Base-by-base conservation (phyloP, 768 basidiomycete genomes). In the Lanmaoa rubissima region DNA sequence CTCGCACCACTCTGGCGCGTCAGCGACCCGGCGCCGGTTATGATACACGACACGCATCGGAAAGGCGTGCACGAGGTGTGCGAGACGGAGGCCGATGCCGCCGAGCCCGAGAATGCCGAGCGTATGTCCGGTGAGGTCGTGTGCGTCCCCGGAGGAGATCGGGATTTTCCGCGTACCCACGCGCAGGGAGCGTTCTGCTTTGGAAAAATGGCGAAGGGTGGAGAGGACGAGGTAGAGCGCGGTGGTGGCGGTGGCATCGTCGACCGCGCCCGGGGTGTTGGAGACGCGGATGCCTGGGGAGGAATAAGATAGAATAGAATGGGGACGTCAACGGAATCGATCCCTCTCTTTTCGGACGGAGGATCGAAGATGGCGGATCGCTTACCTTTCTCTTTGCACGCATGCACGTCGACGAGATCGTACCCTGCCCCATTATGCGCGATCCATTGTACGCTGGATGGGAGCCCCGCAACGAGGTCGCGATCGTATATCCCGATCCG, bases 1-100 rank as follows among this genome's bases (percentile, higher is more conserved):
- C 67, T 87, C 83, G 17, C 86, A 87, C 79, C 88, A 94, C 39
- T 74, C 78, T 0, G 92, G 89, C 0, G 83, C 85, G 44, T 82
- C 73, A 8, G 76, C 68, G 35, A 76, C 80, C 43, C 78, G 82
- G 59, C 78, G 78, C 40, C 91, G 78, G 35, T 79, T 85, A 73
- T 92, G 81, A 73, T 96, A 97, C 44, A 96, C 77, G 53, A 96
- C 77, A 49, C 88, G 87, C 94, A 98, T 94, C 8, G 88, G 90
- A 75, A 97, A 92, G 1, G 86, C 85, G 52, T 84, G 85, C 0
- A 79, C 85, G 53, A 92, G 79, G 63, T 88, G 79, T 0, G 87
- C 88, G 34, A 90, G 75, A 21, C 83, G 85, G 51, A 82, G 66
- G 0, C 90, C 89, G 64, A 92, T 92, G 0, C 91, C 90, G 19